phyloP scores from a whole-genome alignment of 2,329 filamentous ascomycete species.

The Xylaria multiplex region DNA sequence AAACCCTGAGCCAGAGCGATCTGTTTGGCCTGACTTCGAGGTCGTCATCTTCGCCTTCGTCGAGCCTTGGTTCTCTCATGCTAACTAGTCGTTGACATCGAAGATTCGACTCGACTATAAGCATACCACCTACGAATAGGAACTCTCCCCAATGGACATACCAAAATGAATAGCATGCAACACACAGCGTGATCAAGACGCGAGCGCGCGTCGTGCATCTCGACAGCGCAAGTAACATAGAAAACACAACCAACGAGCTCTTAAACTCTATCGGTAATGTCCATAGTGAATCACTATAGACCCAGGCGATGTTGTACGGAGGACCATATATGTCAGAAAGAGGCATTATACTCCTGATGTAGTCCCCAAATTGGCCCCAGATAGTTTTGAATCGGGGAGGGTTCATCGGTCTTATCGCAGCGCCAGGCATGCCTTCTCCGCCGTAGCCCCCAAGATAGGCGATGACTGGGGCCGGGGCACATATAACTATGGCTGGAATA shows the following conservation, averaged over 20 bases:
- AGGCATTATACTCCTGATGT: conserved; percentile 12
- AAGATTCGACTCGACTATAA: conserved; percentile 45
- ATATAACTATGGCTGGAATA: conserved; percentile 42
- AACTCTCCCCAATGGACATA: conserved; percentile 46
- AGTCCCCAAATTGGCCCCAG: conserved; percentile 41
- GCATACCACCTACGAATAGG: conserved; percentile 49
- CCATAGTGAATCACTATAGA: conserved; percentile 52
- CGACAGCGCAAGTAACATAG: conserved; percentile 48
- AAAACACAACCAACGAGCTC: conserved; percentile 51
- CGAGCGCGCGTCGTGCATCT: conserved; percentile 39
- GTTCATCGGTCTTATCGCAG: conserved; percentile 34
- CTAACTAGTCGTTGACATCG: neutral
- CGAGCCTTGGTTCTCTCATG: neutral
- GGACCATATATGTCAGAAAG: conserved; percentile 40
- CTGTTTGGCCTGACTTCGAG: neutral
- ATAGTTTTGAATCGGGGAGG: conserved; percentile 36
- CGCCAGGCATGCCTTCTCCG: conserved; percentile 37
- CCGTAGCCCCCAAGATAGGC: conserved; percentile 38
- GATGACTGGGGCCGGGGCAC: conserved; percentile 35
- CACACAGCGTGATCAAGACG: conserved; percentile 33
- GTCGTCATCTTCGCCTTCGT: neutral
- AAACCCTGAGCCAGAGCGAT: neutral
- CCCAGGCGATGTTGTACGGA: conserved; percentile 14
- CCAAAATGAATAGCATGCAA: conserved; percentile 43
- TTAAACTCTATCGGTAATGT: conserved; percentile 53